Evolutionary conservation across 768 basidiomycete species (phyloP), one percentile per base, ranked within the genome.

Genomic region (Boletus bicolor): DNA sequence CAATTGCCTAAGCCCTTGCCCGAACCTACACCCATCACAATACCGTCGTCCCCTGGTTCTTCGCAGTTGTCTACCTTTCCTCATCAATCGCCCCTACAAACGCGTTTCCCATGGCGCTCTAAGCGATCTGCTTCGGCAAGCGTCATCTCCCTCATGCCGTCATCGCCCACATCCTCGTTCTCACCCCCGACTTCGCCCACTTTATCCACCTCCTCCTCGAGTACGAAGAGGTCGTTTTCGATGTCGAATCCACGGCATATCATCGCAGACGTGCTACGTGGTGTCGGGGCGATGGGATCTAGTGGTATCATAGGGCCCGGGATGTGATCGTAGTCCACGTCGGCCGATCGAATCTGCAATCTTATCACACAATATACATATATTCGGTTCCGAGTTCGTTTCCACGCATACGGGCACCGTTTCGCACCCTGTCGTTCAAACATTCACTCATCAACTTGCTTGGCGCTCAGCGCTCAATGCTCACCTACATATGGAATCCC

Each of bases 201-300:
- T 2, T 8, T 48, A 11, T 52, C 63, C 21, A 39, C 45, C 3
- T 55, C 59, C 2, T 30, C 21, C 21, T 28, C 49, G 9, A 54
- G 49, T 19, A 7, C 53, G 14, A 69, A 59, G 39, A 65, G 53
- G 34, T 51, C 64, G 5, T 56, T 65, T 43, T 53, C 59, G 7
- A 51, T 58, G 2, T 44, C 61, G 24, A 55, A 28, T 17, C 47
- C 69, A 7, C 58, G 61, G n/a, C 62, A 69, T 42, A 41, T 71
- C 17, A 51, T 71, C 21, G 69, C 68, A 2, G 77, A 78, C 53
- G 70, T 78, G 28, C 55, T 81, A 32, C 78, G 74, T 47, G 77
- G 79, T 1, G 78, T 81, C 4, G 72, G 72, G 35, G 71, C 72
- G 32, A 75, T 78, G 15, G 57, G 56, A 26, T 24, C 56, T 6